phyloP scores from a whole-genome alignment of 768 basidiomycete genomes.

The Ramaria sp. region DNA sequence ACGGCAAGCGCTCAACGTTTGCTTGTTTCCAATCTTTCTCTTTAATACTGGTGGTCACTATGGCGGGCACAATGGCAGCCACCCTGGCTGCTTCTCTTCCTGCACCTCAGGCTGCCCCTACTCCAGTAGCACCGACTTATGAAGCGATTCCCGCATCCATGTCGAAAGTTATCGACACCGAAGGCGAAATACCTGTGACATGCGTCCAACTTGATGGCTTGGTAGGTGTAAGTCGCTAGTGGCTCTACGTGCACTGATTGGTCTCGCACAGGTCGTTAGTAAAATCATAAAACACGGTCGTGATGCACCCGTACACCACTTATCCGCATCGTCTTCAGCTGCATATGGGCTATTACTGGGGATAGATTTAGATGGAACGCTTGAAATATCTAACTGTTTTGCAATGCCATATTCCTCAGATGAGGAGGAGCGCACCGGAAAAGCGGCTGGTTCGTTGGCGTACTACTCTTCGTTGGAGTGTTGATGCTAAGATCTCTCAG shows the following conservation, averaged over 20 bases:
- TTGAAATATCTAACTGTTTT: conserved; percentile 89
- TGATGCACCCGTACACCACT: conserved; percentile 50
- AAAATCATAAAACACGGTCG: conserved; percentile 91
- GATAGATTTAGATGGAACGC: conserved; percentile 80
- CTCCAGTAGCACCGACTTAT: conserved; percentile 55
- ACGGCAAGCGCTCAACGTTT: not conserved
- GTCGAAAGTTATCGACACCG: conserved; percentile 88
- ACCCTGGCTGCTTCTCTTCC: conserved; percentile 80
- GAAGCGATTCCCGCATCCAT: conserved; percentile 88
- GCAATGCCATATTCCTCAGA: conserved; percentile 61
- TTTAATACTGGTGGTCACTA: conserved; percentile 15
- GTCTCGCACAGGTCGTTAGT: conserved; percentile 56
- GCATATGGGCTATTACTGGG: conserved; percentile 83
- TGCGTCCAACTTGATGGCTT: conserved; percentile 78
- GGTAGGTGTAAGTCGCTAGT: conserved; percentile 34
- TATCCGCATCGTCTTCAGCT: conserved; percentile 18
- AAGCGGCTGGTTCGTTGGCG: conserved; percentile 50
- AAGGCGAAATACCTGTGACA: conserved; percentile 75
- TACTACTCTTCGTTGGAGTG: not conserved
- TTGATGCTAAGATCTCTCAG: conserved; percentile 24
- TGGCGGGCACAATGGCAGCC: conserved; percentile 87
- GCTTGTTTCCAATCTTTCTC: conserved; percentile 1
- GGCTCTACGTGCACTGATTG: not conserved
- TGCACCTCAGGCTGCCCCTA: conserved; percentile 42
- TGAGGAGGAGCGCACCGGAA: conserved; percentile 78